Percentiles rank a stretch among this genome's conserved stretches.
phyloP scores from a whole-genome alignment of 345 rosid genomes.

The Syzygium grande region DNA sequence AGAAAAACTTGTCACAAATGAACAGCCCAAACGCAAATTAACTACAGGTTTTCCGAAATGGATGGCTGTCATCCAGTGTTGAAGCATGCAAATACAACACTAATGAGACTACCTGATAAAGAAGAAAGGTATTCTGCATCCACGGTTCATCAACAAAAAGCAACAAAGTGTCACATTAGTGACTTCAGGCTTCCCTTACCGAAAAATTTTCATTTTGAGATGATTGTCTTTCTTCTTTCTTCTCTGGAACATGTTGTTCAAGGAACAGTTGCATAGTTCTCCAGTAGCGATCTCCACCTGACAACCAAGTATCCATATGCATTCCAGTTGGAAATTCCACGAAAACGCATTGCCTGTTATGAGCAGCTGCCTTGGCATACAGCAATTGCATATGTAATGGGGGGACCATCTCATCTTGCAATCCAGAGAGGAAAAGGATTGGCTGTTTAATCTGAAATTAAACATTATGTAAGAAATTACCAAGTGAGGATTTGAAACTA shows the following conservation, averaged over 20 bases:
- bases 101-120: background rate
- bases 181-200: background rate
- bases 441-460: conserved; percentile 75
- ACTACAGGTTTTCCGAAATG: background rate
- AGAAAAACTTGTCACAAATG: background rate
- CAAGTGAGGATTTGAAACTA: background rate
- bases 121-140: background rate
- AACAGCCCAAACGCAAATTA: background rate
- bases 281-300: conserved; percentile 95
- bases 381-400: conserved; percentile 87
- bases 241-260: conserved; percentile 48
- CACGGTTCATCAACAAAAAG: background rate
- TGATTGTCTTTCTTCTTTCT: conserved; percentile 22
- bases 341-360: conserved; percentile 54
- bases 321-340: conserved; percentile 89
- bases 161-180: background rate
- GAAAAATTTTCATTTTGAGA: conserved; percentile 21
- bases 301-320: conserved; percentile 99
- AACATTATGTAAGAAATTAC: background rate
- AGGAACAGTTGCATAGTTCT: conserved; percentile 50
- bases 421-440: conserved; percentile 87
- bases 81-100: background rate
- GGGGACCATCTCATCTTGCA: conserved; percentile 99
- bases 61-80: background rate
- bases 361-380: conserved; percentile 86